Evolutionary conservation across 2,329 filamentous ascomycete species (phyloP).

Genomic region (Aureobasidium sp.): DNA sequence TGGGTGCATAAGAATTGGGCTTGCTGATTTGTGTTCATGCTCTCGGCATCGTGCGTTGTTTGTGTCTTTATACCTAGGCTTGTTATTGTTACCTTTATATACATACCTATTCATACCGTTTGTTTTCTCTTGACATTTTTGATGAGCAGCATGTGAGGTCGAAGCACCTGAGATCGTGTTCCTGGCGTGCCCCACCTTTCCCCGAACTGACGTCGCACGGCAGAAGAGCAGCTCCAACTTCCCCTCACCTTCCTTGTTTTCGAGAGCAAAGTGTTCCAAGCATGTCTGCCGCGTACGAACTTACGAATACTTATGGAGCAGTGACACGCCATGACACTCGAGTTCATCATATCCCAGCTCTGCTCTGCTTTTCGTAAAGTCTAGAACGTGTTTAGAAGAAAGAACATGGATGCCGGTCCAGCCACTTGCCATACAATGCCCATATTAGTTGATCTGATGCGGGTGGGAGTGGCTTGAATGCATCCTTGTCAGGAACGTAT

Average conservation of each 20-base stretch:
- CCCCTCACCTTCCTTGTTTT: not conserved
- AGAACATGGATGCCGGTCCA: not conserved
- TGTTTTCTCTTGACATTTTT: not conserved
- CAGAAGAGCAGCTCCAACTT: not conserved
- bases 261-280: not conserved
- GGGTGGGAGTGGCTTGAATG: not conserved
- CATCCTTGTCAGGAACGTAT: not conserved
- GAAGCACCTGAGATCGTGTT: not conserved
- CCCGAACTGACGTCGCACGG: not conserved
- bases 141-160: not conserved
- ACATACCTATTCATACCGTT: not conserved
- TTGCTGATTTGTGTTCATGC: slow-evolving; percentile 18
- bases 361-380: not conserved
- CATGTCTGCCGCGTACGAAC: not conserved
- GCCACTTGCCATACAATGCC: not conserved
- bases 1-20: slow-evolving; percentile 55
- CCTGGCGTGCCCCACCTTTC: slow-evolving; percentile 1
- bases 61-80: not conserved
- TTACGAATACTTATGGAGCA: not conserved
- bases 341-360: not conserved
- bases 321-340: not conserved
- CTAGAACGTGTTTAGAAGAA: not conserved
- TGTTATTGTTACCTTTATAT: not conserved
- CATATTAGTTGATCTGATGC: not conserved
- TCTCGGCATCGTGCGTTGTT: not conserved